Base-by-base conservation (phyloP, 2,329 filamentous ascomycete genomes). In the Alternaria incomplexa region DNA sequence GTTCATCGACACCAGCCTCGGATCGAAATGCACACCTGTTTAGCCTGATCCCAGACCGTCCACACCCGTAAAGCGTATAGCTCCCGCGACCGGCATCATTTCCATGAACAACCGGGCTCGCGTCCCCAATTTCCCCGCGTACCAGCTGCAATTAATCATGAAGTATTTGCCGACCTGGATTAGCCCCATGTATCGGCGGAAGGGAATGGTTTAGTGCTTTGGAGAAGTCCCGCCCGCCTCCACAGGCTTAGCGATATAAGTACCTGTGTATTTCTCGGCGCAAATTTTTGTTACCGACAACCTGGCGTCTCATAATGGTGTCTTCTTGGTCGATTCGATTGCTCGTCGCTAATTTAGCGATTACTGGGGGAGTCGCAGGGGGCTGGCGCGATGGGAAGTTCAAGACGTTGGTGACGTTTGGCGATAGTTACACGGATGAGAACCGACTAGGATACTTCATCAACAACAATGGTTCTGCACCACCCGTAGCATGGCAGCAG, bases 361-460 rank as follows among this genome's bases (percentile, higher is more conserved):
- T 75, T 56, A 62, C 68, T 45, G 48, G 58, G 45, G 71, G 60
- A 10, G 22, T 65, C 50, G 67, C 68, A 10, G 62, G 63, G 0
- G 65, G 59, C 48, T 83, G 81, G 83, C 70, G 74, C 44, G 65
- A 84, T 44, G 78, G 79, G 30, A 81, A 83, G 40, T 88, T 92
- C 73, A 84, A 87, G 26, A 89, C 87, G 53, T 76, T 93, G 40
- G 85, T 93, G 43, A 85, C 88, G 0, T 93, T 93, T 73, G 91
- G 91, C 12, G 90, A 93, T 77, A 92, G 90, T 78, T 93, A 91
- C 73, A 92, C 90, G 1, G 92, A 94, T 73, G 90, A 93, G 71
- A 87, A 85, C 12, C 86, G 91, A 10, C 76, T 92, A 10, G 73
- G 74, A 10, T 93, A 92, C 74, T 90, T 93, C 73, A 79, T 82